These are phyloP conservation scores for Colletotrichum nymphaeae DNA, from an alignment of 2,329 filamentous ascomycete species.

Conservation along the genomic window DNA sequence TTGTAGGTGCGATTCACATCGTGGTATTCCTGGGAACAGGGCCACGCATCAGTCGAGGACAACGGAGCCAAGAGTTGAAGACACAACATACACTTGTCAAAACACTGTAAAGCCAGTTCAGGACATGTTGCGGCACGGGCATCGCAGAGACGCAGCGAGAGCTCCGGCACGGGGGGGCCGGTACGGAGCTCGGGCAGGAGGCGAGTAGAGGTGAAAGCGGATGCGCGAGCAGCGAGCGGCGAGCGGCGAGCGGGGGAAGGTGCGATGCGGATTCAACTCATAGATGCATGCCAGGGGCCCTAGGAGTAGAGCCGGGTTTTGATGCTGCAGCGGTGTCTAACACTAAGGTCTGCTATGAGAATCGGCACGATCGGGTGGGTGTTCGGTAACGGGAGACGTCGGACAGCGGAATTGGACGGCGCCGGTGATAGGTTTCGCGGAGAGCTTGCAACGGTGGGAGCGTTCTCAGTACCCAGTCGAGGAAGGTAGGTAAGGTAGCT, in stretches of 20 bases:
- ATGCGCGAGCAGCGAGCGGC: background rate
- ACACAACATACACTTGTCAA: slow-evolving; percentile 73
- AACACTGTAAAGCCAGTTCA: slow-evolving; percentile 96
- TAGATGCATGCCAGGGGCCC: background rate
- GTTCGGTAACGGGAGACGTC: background rate
- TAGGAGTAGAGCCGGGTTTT: background rate
- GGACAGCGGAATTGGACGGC: background rate
- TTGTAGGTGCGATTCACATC: slow-evolving; percentile 94
- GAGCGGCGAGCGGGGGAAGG: background rate
- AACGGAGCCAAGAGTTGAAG: background rate
- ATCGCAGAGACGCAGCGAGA: slow-evolving; percentile 49
- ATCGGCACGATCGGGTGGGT: background rate
- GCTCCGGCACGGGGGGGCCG: background rate
- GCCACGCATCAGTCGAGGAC: slow-evolving; percentile 17
- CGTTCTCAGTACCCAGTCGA: background rate
- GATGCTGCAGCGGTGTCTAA: background rate
- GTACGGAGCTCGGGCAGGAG: background rate
- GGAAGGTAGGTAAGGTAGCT: background rate
- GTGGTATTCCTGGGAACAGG: slow-evolving; percentile 79
- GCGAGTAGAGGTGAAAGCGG: background rate
- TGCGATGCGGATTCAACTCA: background rate
- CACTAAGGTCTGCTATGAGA: background rate
- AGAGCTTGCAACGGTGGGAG: background rate
- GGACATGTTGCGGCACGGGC: slow-evolving; percentile 86
- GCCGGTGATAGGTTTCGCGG: background rate